These are phyloP conservation scores for Aspergillus fructus DNA, from an alignment of 2,329 filamentous ascomycete species.

Conservation along the genomic window DNA sequence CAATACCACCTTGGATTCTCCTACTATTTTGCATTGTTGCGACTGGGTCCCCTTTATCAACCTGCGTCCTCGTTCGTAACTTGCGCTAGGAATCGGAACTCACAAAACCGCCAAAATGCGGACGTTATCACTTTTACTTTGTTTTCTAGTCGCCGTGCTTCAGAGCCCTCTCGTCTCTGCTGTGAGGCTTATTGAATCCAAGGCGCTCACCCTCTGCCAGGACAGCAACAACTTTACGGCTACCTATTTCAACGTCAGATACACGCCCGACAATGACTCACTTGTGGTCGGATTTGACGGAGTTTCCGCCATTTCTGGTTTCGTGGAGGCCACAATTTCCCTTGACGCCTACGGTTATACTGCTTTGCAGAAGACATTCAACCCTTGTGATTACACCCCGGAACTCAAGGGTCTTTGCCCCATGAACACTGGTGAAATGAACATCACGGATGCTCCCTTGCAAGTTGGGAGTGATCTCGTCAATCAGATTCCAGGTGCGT, in stretches of 20 bases:
- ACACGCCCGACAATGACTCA: conserved; percentile 63
- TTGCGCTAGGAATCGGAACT: neutral
- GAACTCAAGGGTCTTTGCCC: conserved; percentile 76
- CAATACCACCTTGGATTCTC: conserved; percentile 26
- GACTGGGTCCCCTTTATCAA: conserved; percentile 9
- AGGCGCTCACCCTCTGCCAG: conserved; percentile 81
- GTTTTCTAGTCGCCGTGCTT: conserved; percentile 42
- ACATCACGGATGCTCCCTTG: conserved; percentile 68
- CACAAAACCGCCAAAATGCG: conserved; percentile 29
- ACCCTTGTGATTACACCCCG: conserved; percentile 66
- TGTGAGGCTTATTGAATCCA: conserved; percentile 71
- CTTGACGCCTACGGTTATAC: conserved; percentile 81
- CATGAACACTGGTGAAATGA: conserved; percentile 81
- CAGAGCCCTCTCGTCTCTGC: conserved; percentile 56
- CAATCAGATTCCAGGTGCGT: conserved; percentile 64
- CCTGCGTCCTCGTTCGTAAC: conserved; percentile 7
- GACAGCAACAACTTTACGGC: conserved; percentile 80
- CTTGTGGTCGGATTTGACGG: conserved; percentile 73
- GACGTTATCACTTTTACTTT: conserved; percentile 33
- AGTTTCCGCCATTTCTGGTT: conserved; percentile 64
- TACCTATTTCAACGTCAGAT: conserved; percentile 77
- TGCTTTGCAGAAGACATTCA: conserved; percentile 64
- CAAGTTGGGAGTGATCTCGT: conserved; percentile 58
- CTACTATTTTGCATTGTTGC: conserved; percentile 2
- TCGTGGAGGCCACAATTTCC: conserved; percentile 53